These are phyloP conservation scores for Scytalidium sp. DNA, from an alignment of 2,329 filamentous ascomycete species.

Conservation along the genomic window DNA sequence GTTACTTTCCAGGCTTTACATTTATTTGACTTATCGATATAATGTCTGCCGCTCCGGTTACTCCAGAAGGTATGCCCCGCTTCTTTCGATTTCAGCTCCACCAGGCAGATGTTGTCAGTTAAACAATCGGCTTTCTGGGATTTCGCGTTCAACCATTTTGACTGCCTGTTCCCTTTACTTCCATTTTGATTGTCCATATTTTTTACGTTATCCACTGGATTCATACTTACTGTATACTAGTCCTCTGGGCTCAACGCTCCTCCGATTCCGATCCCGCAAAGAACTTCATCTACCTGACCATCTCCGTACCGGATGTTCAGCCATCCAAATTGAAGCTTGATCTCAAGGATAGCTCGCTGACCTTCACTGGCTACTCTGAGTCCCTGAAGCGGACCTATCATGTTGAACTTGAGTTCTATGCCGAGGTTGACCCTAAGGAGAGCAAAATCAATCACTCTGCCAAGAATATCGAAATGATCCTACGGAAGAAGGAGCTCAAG, in stretches of 20 bases:
- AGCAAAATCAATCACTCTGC: slow-evolving; percentile 85
- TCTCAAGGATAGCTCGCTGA: slow-evolving; percentile 71
- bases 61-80: slow-evolving; percentile 8
- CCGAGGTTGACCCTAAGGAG: slow-evolving; percentile 81
- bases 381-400: slow-evolving; percentile 86
- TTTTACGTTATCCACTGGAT: no score
- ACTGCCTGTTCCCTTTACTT: no score
- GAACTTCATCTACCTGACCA: slow-evolving; percentile 94
- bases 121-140: no score
- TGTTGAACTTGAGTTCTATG: slow-evolving; percentile 83
- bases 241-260: slow-evolving; percentile 98
- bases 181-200: no score
- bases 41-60: slow-evolving; percentile 7
- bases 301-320: slow-evolving; percentile 82
- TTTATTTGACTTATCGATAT: background rate
- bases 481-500: slow-evolving; percentile 96
- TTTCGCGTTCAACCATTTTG: no score
- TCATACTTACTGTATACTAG: slow-evolving; percentile 42
- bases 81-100: slow-evolving; percentile 3
- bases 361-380: slow-evolving; percentile 78
- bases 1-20: background rate
- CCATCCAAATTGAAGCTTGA: slow-evolving; percentile 76
- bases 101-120: background rate
- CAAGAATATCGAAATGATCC: slow-evolving; percentile 84
- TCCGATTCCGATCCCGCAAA: slow-evolving; percentile 74